A percentile compares a stretch with the other conserved stretches of the same genome.
These are phyloP conservation scores for Colletotrichum cuscutae DNA, from an alignment of 2,329 filamentous ascomycete species.

Conservation along the genomic window DNA sequence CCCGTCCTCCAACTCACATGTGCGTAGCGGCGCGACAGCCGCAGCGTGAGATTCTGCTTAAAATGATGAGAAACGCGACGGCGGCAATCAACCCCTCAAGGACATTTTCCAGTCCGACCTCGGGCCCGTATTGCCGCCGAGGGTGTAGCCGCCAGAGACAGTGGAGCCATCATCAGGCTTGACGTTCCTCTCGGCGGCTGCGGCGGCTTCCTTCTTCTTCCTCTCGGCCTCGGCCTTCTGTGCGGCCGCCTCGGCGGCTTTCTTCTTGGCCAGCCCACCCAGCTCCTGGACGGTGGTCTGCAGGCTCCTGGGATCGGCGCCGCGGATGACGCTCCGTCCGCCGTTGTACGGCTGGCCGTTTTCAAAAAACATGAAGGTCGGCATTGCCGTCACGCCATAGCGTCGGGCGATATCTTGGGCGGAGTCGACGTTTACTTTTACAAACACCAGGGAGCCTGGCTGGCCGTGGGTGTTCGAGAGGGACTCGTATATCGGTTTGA, in stretches of 20 bases:
- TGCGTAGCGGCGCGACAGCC: neutral
- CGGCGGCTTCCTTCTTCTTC: conserved; percentile 12
- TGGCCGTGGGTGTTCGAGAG: conserved; percentile 52
- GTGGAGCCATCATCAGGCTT: conserved; percentile 29
- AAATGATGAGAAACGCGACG: neutral
- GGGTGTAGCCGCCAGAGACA: conserved; percentile 36
- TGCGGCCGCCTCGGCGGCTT: conserved; percentile 39
- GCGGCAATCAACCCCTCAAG: conserved; percentile 15
- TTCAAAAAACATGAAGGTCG: conserved; percentile 70
- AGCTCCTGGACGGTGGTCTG: conserved; percentile 25
- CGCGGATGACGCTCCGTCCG: conserved; percentile 48
- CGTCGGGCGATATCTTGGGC: conserved; percentile 59
- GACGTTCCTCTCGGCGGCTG: conserved; percentile 11
- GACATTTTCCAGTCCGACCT: conserved; percentile 39
- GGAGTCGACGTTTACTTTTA: conserved; percentile 69
- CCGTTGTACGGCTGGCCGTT: conserved; percentile 58
- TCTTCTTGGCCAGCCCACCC: conserved; percentile 39
- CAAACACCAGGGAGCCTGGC: conserved; percentile 60
- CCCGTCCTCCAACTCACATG: neutral
- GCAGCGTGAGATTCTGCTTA: neutral
- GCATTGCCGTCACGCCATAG: conserved; percentile 65
- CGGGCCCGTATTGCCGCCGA: conserved; percentile 17
- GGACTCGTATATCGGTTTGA: conserved; percentile 64
- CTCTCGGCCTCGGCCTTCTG: conserved; percentile 39
- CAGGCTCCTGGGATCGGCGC: conserved; percentile 37